These are phyloP conservation scores for Xerophyta viscosa DNA, from an alignment of 106 monocot species.

Conservation along the genomic window DNA sequence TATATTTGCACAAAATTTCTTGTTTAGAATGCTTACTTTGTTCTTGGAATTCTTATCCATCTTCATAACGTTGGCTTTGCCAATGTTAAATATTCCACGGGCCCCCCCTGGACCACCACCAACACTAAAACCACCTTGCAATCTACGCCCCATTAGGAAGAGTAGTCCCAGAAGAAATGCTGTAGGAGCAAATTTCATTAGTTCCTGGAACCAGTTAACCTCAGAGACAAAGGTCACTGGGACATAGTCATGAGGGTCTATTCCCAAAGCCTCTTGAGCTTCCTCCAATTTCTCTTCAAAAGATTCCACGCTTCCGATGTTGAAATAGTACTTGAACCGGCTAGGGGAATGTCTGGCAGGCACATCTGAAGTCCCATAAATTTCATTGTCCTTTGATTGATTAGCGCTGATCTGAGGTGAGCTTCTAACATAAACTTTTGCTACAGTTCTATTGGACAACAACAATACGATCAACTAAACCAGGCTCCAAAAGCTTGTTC, in stretches of 20 bases:
- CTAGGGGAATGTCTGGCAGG: conserved; percentile 27
- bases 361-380: conserved; percentile 24
- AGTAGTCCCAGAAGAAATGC: conserved; percentile 55
- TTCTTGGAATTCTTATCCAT: conserved; percentile 98
- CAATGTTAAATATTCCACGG: conserved; percentile 83
- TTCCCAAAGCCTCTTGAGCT: conserved; percentile 70
- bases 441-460: conserved; percentile 91
- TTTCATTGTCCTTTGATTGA: conserved; percentile 37
- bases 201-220: conserved; percentile 56
- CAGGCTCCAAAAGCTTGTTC: conserved; percentile 82
- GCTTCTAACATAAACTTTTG: conserved; percentile 82
- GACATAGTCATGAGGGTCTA: conserved; percentile 74
- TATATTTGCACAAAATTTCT: background rate
- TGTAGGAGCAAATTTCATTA: conserved; percentile 75
- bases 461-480: conserved; percentile 89
- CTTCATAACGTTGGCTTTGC: conserved; percentile 85
- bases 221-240: conserved; percentile 83
- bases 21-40: conserved; percentile 40
- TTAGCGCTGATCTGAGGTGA: conserved; percentile 28
- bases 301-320: conserved; percentile 94
- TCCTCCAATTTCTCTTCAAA: conserved; percentile 96
- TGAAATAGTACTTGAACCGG: conserved; percentile 71
- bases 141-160: conserved; percentile 49
- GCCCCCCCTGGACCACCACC: conserved; percentile 58
- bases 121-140: conserved; percentile 73